These are phyloP conservation scores for Chara braunii DNA, from an alignment of 139 green algal genomes.

Conservation along the genomic window DNA sequence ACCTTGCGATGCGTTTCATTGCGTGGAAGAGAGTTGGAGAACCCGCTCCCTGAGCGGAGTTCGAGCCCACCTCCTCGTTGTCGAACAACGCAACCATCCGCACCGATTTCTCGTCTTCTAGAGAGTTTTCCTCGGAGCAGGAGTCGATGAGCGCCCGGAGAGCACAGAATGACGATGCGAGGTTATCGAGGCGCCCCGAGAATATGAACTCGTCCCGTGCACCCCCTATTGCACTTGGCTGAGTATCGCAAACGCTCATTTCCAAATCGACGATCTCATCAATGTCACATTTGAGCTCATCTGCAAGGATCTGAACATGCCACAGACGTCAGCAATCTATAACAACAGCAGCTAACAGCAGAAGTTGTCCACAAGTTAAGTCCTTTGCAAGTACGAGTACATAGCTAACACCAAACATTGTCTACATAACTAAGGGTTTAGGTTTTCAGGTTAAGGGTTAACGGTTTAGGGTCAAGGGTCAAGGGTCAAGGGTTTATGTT, in stretches of 20 bases:
- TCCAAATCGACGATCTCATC: constrained; percentile 87
- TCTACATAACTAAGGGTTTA: no score
- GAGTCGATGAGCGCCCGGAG: constrained; percentile 29
- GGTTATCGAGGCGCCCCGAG: constrained; percentile 83
- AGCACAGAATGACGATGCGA: constrained; percentile 65
- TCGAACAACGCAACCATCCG: constrained; percentile 82
- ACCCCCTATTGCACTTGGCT: constrained; percentile 58
- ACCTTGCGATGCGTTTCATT: constrained; percentile 47
- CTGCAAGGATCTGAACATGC: constrained; percentile 58
- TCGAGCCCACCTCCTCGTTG: constrained; percentile 80
- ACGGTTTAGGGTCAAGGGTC: no score
- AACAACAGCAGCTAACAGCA: no score
- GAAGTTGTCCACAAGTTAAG: no score
- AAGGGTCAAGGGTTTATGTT: no score
- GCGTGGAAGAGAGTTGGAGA: constrained; percentile 78
- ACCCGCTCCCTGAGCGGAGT: constrained; percentile 69
- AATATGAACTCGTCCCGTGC: constrained; percentile 75
- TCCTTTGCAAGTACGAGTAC: no score
- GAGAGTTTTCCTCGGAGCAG: neutral
- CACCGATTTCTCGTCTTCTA: constrained; percentile 42
- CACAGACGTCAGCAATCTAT: no score
- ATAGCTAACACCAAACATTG: no score
- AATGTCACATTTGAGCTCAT: constrained; percentile 51
- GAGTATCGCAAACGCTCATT: constrained; percentile 83
- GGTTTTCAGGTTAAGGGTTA: no score